Percentiles rank a stretch among this genome's conserved stretches.
These are phyloP conservation scores for Macrophomina tecta DNA, from an alignment of 2,329 filamentous ascomycete species.

Conservation along the genomic window DNA sequence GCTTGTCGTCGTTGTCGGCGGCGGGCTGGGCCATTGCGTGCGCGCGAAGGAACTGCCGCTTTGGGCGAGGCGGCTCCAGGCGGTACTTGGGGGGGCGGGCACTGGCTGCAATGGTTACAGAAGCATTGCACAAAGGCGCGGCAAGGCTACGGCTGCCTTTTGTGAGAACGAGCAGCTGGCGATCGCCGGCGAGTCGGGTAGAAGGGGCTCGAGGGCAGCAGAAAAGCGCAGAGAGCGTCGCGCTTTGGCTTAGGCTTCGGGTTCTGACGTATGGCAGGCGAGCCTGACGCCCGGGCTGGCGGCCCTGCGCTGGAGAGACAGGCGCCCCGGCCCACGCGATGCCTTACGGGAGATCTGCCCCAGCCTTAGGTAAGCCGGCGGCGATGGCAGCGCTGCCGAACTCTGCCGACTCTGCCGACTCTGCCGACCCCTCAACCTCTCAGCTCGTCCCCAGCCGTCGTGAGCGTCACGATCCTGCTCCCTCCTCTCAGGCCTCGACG, in stretches of 20 bases:
- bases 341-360: background rate
- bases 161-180: too few species aligned
- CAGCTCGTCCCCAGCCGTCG: background rate
- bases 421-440: background rate
- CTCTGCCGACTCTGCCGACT: background rate
- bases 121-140: background rate
- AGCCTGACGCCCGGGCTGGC: background rate
- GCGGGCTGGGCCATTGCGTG: background rate
- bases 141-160: background rate
- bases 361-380: background rate
- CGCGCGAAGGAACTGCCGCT: background rate
- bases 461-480: background rate
- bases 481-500: background rate
- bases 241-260: slow-evolving; percentile 1
- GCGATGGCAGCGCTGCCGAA: background rate
- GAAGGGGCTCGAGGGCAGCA: background rate
- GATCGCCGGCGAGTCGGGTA: background rate
- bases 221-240: slow-evolving; percentile 3
- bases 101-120: background rate
- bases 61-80: background rate
- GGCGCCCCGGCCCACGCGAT: background rate
- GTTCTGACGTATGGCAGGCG: background rate
- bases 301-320: background rate
- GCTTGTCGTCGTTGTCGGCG: background rate
- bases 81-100: background rate